Evolutionary conservation across 148 eudicot species (phyloP).

Genomic region (Gaultheria prostrata): DNA sequence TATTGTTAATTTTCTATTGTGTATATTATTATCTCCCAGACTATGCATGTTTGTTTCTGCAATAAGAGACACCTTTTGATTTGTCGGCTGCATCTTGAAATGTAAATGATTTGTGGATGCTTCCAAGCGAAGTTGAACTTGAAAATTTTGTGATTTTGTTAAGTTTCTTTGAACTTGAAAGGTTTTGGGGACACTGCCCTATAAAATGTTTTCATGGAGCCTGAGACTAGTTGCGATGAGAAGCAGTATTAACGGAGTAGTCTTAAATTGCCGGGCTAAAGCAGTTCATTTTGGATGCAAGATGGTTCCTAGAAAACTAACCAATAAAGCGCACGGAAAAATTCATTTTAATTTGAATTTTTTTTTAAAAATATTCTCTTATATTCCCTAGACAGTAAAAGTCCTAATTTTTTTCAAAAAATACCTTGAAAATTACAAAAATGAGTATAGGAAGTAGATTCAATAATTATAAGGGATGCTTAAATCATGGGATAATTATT

Average conservation of each 20-base stretch:
- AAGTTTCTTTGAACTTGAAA: not conserved
- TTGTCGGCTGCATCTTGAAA: not conserved
- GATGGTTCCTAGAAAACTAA: not conserved
- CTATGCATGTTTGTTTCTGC: slow-evolving; percentile 21
- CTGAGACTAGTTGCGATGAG: not conserved
- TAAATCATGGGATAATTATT: too few relatives aligned
- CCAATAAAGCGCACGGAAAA: too few relatives aligned
- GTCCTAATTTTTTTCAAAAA: too few relatives aligned
- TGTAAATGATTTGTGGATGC: slow-evolving; percentile 6
- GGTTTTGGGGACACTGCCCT: not conserved
- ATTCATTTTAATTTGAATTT: too few relatives aligned
- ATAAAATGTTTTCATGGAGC: not conserved
- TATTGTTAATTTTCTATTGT: slow-evolving; percentile 22
- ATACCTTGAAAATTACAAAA: too few relatives aligned
- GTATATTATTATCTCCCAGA: slow-evolving; percentile 39
- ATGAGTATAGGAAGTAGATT: too few relatives aligned
- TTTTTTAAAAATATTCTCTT: too few relatives aligned
- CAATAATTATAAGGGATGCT: too few relatives aligned
- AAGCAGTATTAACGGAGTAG: too few relatives aligned
- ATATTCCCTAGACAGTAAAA: too few relatives aligned
- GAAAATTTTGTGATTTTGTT: not conserved
- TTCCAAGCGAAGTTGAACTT: not conserved
- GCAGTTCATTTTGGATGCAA: not conserved
- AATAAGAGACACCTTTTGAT: slow-evolving; percentile 19
- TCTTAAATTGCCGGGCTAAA: not conserved